phyloP scores from a whole-genome alignment of 441 rosid species.

The Populus hybrid region DNA sequence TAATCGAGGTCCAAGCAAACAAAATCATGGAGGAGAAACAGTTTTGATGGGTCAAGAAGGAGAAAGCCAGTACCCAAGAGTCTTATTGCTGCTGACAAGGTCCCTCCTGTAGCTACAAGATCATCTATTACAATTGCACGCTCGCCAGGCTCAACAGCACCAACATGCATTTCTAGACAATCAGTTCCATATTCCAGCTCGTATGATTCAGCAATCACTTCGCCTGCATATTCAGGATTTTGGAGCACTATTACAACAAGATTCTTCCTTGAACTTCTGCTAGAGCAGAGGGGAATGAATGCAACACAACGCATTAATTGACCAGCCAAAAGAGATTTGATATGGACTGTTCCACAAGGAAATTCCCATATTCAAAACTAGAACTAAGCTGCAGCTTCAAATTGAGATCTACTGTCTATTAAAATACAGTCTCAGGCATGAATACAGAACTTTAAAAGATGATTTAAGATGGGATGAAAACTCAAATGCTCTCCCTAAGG shows the following conservation, averaged over 20 bases:
- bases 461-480: too few relatives aligned
- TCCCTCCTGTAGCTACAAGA: constrained; percentile 93
- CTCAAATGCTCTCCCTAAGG: background rate
- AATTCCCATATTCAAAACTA: background rate
- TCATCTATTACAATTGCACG: constrained; percentile 81
- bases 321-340: background rate
- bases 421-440: background rate
- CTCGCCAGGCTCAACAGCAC: constrained; percentile 68
- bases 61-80: constrained; percentile 51
- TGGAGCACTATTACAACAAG: background rate
- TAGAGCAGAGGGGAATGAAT: background rate
- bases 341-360: background rate
- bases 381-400: background rate
- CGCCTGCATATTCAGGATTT: constrained; percentile 38
- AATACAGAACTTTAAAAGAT: too few relatives aligned
- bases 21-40: background rate
- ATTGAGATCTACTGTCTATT: too few relatives aligned
- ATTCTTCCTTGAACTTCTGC: too few relatives aligned
- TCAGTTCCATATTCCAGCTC: constrained; percentile 88
- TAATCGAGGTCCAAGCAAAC: background rate
- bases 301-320: background rate
- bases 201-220: constrained; percentile 71
- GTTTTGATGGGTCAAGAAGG: background rate
- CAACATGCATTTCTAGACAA: constrained; percentile 84
- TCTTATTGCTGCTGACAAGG: constrained; percentile 83